Base-by-base conservation (phyloP, 495 filamentous ascomycete species). In the Penicillium canescens region DNA sequence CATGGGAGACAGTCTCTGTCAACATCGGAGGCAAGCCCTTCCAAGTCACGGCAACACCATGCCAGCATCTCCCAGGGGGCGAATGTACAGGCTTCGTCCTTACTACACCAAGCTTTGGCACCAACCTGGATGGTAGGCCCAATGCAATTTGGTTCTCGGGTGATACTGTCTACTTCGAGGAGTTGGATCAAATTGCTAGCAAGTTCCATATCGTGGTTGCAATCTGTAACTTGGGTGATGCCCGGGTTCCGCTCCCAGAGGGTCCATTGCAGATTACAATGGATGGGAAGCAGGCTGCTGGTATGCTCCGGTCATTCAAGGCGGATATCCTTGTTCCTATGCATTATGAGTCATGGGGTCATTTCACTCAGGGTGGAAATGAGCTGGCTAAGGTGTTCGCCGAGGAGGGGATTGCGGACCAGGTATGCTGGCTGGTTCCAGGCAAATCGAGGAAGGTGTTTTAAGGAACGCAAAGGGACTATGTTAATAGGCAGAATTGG, bases 141-240 rank as follows among this genome's bases (percentile, higher is more conserved):
- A 81, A 82, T 46, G 80, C 74, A 0, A 72, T 84, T 31, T 84
- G 78, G 55, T 79, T 84, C 61, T 75, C 78, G 1, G 80, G 80
- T 1, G 81, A 84, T 46, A 84, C 80, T 0, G 67, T 82, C 1
- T 80, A 82, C 52, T 61, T 82, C 13, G 62, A 70, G 1, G 77
- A 79, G 46, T 54, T 82, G 14, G 49, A 49, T 3, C 24, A 44
- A 5, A 71, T 73, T 23, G 40, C 48, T 0, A 46, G 63, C 6
- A 44, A 40, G 20, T 66, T 20, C 14, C 63, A 73, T 12, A 21
- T 73, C 12, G 21, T 14, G 1, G 64, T 50, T 7, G 68, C 63
- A 8, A 39, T 73, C 0, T 13, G 69, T 44, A 73, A 73, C 37
- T 34, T 73, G 24, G 70, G 70, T 0, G 60, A 55, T 41, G 69